Base-by-base conservation (phyloP, 2,329 filamentous ascomycete genomes). In the Parascedosporium putredinis region DNA sequence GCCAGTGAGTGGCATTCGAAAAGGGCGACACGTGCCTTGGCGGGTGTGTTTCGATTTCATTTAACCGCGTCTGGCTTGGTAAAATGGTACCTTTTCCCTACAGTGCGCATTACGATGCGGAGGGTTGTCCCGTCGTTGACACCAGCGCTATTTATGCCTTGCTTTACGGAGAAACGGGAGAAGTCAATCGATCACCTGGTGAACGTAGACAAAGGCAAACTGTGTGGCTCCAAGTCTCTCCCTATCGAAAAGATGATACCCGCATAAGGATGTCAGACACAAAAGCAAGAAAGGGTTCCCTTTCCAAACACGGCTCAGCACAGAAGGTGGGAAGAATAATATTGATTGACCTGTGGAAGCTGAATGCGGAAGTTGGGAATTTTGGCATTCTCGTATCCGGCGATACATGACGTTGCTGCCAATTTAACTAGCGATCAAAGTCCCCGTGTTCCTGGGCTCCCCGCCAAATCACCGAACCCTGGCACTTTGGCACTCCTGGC, bases 11-110 rank as follows among this genome's bases (percentile, higher is more conserved):
- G n/a, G n/a, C n/a, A n/a, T n/a, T n/a, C n/a, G n/a, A n/a, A n/a
- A n/a, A n/a, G n/a, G n/a, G n/a, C n/a, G n/a, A n/a, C n/a, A n/a
- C n/a, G n/a, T n/a, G n/a, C n/a, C 34, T 24, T 23, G 45, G 25
- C 45, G 45, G 25, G 18, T 47, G 45, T 31, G 45, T 48, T 48
- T 48, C 46, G 33, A 38, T 25, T 42, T 48, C 33, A 48, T 48
- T 48, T 48, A 48, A 40, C 46, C 46, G 46, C 23, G 31, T 48
- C 36, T 14, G 33, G 46, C 9, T 20, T 42, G 46, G 14, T 48
- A 48, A 9, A 5, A 38, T 12, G 45, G 29, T 47, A 47, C 31
- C 8, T 23, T 23, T 4, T 6, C 9, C n/a, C 27, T 7, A 47
- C 45, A 47, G 45, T 47, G 9, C 5, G 14, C 16, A 14, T 29